Evolutionary conservation across 2,329 filamentous ascomycete species (phyloP), one percentile per base, ranked within the genome.

Genomic region (Sclerotinia sclerotiorum): DNA sequence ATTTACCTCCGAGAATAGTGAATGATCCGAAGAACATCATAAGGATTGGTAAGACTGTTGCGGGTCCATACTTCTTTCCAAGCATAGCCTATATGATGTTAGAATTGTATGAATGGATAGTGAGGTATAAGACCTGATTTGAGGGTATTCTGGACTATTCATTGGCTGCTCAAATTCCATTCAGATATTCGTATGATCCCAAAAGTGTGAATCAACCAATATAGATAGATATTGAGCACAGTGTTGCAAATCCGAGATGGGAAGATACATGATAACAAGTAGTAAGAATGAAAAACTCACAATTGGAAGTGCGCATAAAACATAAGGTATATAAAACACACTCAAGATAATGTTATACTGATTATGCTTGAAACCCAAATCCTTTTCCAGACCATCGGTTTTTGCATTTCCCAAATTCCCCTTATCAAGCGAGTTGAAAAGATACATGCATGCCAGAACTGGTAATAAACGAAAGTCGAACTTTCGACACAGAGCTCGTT

Each of bases 271-370:
- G 2, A 24, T 21, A 7, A 11, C 29, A 46, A n/a, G 11, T 8
- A 60, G 51, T 19, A 54, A 5, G 27, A 48, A 1, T 21, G 5
- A 5, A 44, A 21, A 19, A 72, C 73, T 69, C 64, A 80, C 79
- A 21, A 91, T 78, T 1, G 88, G 86, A 0, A 88, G 88, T 1
- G 88, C 89, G 66, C 88, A 90, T 3, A 93, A 75, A 48, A 92
- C 89, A 76, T 90, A 92, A 0, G 90, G 90, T 8, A 93, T 82
- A 78, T 90, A 93, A 81, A 93, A 93, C 71, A 93, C 87, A 64
- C 83, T 84, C 48, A 92, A 78, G 60, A 92, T 84, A 39, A 87
- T 83, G 76, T 91, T 92, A 79, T 92, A 91, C 76, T 91, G 84
- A 71, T 87, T 83, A 0, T 79, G 77, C 55, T 82, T 82, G 78